Conservation (phyloP, 371 early-diverging fungal species). For the Mucor lusitanicus region DNA sequence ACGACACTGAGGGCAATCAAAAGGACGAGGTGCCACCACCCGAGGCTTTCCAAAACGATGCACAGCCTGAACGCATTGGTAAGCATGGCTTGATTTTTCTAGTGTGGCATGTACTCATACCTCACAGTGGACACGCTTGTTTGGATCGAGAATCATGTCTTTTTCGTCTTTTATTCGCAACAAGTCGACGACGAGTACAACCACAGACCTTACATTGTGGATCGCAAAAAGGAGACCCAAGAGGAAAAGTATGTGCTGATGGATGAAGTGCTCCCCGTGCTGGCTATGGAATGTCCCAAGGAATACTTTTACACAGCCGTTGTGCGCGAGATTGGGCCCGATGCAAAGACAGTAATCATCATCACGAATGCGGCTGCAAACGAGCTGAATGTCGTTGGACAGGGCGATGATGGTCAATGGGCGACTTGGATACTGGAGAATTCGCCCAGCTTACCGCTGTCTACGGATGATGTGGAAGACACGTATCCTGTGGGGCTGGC, state of each 20-base stretch:
- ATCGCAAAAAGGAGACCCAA: neutral
- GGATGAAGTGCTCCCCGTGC: slow-evolving; percentile 39
- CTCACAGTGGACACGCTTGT: slow-evolving; percentile 34
- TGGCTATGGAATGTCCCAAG: slow-evolving; percentile 26
- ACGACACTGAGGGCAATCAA: slow-evolving; percentile 30
- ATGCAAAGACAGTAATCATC: slow-evolving; percentile 30
- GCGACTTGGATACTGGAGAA: slow-evolving; percentile 42
- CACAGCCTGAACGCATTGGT: neutral
- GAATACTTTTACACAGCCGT: slow-evolving; percentile 38
- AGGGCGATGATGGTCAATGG: slow-evolving; percentile 40
- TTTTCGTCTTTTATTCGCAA: slow-evolving; percentile 33
- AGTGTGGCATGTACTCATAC: no score
- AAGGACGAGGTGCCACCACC: slow-evolving; percentile 20
- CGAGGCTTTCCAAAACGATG: neutral
- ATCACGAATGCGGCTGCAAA: slow-evolving; percentile 37
- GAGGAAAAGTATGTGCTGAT: slow-evolving; percentile 12
- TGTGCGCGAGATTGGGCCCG: slow-evolving; percentile 36
- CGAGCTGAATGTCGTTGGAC: slow-evolving; percentile 41
- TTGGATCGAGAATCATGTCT: slow-evolving; percentile 44
- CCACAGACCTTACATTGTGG: slow-evolving; percentile 15
- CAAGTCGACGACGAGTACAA: neutral
- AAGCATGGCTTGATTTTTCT: neutral
- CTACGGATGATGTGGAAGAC: slow-evolving; percentile 31
- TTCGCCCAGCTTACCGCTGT: slow-evolving; percentile 36
- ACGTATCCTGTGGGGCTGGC: slow-evolving; percentile 48